Evolutionary conservation across 345 rosid genomes (phyloP).

Genomic region (Hibiscus tridactylites): DNA sequence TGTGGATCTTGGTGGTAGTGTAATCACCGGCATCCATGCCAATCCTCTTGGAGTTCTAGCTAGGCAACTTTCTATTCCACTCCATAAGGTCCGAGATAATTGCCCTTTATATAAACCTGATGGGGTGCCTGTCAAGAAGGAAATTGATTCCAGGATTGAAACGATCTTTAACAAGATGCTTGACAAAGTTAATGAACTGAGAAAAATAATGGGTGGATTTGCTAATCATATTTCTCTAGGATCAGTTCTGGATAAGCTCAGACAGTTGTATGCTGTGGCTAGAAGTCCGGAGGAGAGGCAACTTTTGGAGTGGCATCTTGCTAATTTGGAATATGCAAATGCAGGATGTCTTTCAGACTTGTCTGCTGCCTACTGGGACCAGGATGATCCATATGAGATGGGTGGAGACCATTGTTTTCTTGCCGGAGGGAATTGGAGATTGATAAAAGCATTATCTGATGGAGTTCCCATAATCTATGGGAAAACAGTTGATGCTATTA

Average conservation of each 20-base stretch:
- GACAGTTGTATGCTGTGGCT: conserved; percentile 59
- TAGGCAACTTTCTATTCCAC: conserved; percentile 88
- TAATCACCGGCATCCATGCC: conserved; percentile 88
- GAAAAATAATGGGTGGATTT: conserved; percentile 60
- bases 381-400: conserved; percentile 99
- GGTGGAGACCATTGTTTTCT: conserved; percentile 98
- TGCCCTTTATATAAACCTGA: conserved; percentile 81
- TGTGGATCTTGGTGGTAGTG: conserved; percentile 92
- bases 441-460: conserved; percentile 76
- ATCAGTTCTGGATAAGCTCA: conserved; percentile 71
- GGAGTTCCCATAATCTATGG: conserved; percentile 75
- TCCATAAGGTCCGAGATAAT: conserved; percentile 87
- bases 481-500: conserved; percentile 48
- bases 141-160: conserved; percentile 56
- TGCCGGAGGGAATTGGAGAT: conserved; percentile 92
- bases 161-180: conserved; percentile 79
- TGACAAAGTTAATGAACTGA: conserved; percentile 81
- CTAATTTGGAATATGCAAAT: conserved; percentile 95
- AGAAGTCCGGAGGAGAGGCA: conserved; percentile 56
- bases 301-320: conserved; percentile 91
- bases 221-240: conserved; percentile 66
- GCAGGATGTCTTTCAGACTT: conserved; percentile 86
- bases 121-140: conserved; percentile 63
- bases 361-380: conserved; percentile 95
- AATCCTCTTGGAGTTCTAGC: conserved; percentile 97